Percentiles rank a stretch among this genome's conserved stretches.
Evolutionary conservation across 176 grass and related monocot species (phyloP).

Genomic region (Guadua angustifolia): DNA sequence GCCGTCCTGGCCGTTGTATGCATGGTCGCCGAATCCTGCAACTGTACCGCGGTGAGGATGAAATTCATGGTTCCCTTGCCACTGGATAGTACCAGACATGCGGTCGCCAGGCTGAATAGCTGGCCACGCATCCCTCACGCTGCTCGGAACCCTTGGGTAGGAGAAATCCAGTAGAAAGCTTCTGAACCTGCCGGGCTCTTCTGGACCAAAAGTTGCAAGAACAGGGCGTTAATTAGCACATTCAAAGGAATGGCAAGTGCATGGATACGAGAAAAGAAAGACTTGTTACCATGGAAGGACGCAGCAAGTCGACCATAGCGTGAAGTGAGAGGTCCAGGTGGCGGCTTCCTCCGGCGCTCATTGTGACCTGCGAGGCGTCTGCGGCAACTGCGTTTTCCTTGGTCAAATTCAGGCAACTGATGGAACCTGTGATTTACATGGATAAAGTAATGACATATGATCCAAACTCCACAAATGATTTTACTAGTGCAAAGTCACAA

Average conservation of each 20-base stretch:
- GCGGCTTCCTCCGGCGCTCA: slow-evolving; percentile 71
- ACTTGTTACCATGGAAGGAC: slow-evolving; percentile 65
- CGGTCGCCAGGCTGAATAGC: slow-evolving; percentile 38
- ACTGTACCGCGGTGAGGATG: slow-evolving; percentile 55
- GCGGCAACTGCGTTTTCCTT: slow-evolving; percentile 87
- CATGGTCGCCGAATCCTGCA: slow-evolving; percentile 51
- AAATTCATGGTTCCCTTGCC: slow-evolving; percentile 54
- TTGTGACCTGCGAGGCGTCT: slow-evolving; percentile 79
- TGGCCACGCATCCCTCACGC: slow-evolving; percentile 59
- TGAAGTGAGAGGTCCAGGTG: slow-evolving; percentile 61
- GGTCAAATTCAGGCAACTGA: slow-evolving; percentile 86
- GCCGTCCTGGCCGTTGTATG: slow-evolving; percentile 45
- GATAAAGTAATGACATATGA: neutral
- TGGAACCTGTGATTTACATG: slow-evolving; percentile 64
- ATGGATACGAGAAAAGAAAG: neutral
- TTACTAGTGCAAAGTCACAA: neutral
- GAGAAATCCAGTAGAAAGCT: slow-evolving; percentile 85
- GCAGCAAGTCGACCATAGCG: slow-evolving; percentile 61
- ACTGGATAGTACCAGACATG: slow-evolving; percentile 45
- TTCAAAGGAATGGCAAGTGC: neutral
- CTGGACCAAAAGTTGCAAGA: slow-evolving; percentile 17
- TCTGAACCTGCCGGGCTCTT: slow-evolving; percentile 73
- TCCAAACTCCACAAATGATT: neutral
- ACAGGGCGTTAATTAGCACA: neutral
- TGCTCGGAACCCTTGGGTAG: slow-evolving; percentile 72